Evolutionary conservation across 129 eudicot species (phyloP).

Genomic region (Flaveria robusta): DNA sequence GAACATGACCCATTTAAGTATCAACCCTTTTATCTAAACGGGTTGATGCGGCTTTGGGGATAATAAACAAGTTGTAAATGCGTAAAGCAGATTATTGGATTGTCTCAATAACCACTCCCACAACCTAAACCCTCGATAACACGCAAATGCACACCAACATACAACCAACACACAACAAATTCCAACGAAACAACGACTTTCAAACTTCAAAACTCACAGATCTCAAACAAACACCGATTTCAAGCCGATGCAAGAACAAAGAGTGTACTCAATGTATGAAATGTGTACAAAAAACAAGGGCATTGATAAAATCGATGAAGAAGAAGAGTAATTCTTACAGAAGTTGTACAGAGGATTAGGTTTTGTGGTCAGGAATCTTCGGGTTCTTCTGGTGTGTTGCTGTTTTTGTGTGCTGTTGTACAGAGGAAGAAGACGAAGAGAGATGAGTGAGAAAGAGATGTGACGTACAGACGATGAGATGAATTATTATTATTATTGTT

Average conservation of each 20-base stretch:
- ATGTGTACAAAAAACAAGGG: slow-evolving; percentile 20
- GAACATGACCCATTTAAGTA: too few species aligned
- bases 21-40: too few species aligned
- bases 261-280: slow-evolving; percentile 12
- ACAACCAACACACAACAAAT: neutral
- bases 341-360: slow-evolving; percentile 18
- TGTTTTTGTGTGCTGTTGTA: slow-evolving; percentile 9
- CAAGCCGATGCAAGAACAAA: neutral
- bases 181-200: neutral
- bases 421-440: slow-evolving; percentile 8
- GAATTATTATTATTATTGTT: neutral
- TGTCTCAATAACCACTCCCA: neutral
- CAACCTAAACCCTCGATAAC: slow-evolving; percentile 16
- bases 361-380: slow-evolving; percentile 35
- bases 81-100: too few species aligned
- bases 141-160: slow-evolving; percentile 16
- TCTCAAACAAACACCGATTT: slow-evolving; percentile 31
- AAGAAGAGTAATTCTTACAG: neutral
- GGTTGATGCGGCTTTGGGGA: too few species aligned
- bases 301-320: slow-evolving; percentile 14
- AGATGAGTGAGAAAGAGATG: slow-evolving; percentile 18
- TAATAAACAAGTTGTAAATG: too few species aligned
- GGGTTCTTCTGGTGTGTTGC: neutral
- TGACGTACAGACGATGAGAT: neutral
- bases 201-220: slow-evolving; percentile 24